Conservation (phyloP, 140 eudicot species). For the Erigeron philadelphicus region DNA sequence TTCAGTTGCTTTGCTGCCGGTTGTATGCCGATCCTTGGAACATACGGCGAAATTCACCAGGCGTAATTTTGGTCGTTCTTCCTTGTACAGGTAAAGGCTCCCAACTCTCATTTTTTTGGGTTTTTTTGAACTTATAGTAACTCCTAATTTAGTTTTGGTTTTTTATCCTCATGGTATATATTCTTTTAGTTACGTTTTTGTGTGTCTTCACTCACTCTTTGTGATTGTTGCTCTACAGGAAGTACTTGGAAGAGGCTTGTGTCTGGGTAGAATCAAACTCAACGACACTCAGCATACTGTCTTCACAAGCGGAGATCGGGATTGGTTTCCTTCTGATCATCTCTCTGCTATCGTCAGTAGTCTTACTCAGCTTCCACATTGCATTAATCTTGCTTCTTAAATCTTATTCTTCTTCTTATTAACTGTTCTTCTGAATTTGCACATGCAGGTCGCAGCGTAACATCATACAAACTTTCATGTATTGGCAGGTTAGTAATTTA, state of each 20-base stretch:
- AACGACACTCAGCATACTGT: conserved; percentile 71
- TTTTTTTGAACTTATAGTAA: neutral
- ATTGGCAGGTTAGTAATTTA: conserved; percentile 81
- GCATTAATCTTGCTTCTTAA: neutral
- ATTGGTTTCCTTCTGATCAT: conserved; percentile 70
- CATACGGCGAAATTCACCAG: conserved; percentile 76
- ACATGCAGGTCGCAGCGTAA: conserved; percentile 93
- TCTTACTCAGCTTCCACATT: conserved; percentile 5
- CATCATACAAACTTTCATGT: conserved; percentile 79
- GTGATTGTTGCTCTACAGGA: conserved; percentile 43
- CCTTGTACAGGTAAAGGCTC: conserved; percentile 61
- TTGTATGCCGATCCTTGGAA: conserved; percentile 71
- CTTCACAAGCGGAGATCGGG: conserved; percentile 92
- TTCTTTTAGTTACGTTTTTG: neutral
- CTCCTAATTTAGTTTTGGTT: neutral
- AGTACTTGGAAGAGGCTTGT: conserved; percentile 86
- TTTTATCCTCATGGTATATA: neutral
- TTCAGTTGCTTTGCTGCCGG: conserved; percentile 86
- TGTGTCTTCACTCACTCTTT: neutral
- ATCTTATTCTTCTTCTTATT: neutral
- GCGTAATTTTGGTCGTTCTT: conserved; percentile 69
- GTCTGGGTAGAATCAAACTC: conserved; percentile 97
- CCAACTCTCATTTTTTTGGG: neutral
- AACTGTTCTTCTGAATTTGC: conserved; percentile 9
- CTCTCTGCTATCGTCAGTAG: conserved; percentile 81